phyloP scores from a whole-genome alignment of 2,329 filamentous ascomycete species.

The Fusarium armeniacum region DNA sequence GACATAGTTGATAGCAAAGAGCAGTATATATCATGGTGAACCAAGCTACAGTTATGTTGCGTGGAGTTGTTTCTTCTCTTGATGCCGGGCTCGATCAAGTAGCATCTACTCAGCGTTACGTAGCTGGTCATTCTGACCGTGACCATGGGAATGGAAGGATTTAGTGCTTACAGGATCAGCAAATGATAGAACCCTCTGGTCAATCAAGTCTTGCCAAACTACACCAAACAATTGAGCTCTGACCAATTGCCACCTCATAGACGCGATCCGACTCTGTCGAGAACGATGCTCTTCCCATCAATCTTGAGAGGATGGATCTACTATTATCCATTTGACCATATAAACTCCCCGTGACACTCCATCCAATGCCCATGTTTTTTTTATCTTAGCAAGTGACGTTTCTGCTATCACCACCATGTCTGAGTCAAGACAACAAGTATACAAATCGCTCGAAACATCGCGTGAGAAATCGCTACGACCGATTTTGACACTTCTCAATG shows the following conservation, averaged over 20 bases:
- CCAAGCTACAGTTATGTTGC: background rate
- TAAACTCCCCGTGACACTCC: background rate
- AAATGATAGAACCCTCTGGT: background rate
- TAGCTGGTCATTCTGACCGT: background rate
- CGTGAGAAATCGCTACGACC: background rate
- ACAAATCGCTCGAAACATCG: background rate
- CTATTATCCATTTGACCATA: background rate
- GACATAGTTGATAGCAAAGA: background rate
- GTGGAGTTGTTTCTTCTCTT: background rate
- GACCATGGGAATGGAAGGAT: background rate
- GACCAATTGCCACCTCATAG: background rate
- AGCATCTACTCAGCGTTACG: background rate
- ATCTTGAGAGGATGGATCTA: background rate
- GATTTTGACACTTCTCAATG: slow-evolving; percentile 1
- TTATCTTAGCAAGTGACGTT: background rate
- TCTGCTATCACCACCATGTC: background rate
- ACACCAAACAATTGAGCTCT: background rate
- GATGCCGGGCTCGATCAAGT: background rate
- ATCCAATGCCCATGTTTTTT: background rate
- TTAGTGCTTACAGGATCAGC: background rate
- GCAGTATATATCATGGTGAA: background rate
- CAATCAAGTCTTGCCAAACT: background rate
- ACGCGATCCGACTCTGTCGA: background rate
- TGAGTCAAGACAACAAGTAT: background rate
- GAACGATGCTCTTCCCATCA: background rate